phyloP scores from a whole-genome alignment of 1,139 yeast genomes.

The Zygoascus meyerae region DNA sequence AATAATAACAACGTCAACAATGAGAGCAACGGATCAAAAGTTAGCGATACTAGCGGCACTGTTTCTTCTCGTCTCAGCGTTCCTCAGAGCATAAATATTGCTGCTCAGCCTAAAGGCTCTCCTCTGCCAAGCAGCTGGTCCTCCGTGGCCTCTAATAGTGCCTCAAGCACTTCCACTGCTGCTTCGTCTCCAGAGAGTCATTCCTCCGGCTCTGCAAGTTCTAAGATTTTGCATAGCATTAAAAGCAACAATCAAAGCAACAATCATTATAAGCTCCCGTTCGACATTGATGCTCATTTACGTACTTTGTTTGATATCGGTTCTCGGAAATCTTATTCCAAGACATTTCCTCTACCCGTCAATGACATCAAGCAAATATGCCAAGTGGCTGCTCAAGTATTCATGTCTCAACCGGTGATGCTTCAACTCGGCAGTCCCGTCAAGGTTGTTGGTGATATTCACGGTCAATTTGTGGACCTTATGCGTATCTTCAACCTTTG shows the following conservation, averaged over 20 bases:
- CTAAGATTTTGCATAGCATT: slow-evolving; percentile 6
- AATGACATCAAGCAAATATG: slow-evolving; percentile 62
- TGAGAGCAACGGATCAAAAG: too few species aligned
- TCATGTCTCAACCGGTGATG: slow-evolving; percentile 70
- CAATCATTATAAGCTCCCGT: slow-evolving; percentile 4
- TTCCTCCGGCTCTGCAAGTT: not conserved
- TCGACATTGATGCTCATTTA: slow-evolving; percentile 16
- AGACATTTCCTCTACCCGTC: slow-evolving; percentile 34
- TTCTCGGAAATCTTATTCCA: slow-evolving; percentile 14
- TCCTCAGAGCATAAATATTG: not conserved
- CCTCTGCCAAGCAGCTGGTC: slow-evolving; percentile 8
- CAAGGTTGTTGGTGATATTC: slow-evolving; percentile 81
- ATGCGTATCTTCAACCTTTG: slow-evolving; percentile 67
- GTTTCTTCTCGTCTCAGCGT: too few species aligned
- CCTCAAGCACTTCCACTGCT: slow-evolving; percentile 5
- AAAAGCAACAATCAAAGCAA: slow-evolving; percentile 8
- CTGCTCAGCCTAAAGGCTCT: not conserved
- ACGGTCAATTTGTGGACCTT: slow-evolving; percentile 76
- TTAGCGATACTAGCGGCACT: too few species aligned
- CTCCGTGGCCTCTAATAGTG: slow-evolving; percentile 1
- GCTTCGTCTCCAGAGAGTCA: slow-evolving; percentile 7
- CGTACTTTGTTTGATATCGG: slow-evolving; percentile 22
- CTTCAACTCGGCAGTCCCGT: slow-evolving; percentile 77
- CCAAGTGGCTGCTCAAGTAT: slow-evolving; percentile 60
- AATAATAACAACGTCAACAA: too few species aligned